These are phyloP conservation scores for Gamsiella multidivaricata DNA, from an alignment of 192 early-diverging fungal species.

Conservation along the genomic window DNA sequence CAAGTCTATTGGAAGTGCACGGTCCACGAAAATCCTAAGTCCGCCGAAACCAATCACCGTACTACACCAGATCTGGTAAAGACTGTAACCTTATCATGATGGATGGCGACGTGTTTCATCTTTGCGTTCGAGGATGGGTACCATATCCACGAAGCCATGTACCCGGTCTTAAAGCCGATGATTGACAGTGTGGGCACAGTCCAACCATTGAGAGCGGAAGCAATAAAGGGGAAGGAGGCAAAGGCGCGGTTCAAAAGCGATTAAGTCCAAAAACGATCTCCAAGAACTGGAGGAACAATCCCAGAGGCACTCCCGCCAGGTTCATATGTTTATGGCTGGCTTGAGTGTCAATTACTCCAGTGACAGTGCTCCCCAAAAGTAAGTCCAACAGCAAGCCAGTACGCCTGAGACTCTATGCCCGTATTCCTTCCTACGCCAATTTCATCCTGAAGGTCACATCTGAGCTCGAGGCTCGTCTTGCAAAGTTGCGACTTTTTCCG, in stretches of 20 bases:
- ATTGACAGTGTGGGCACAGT: not conserved
- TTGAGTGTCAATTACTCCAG: constrained; percentile 17
- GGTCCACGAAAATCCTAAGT: not conserved
- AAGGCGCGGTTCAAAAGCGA: too few relatives aligned
- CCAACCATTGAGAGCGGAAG: not conserved
- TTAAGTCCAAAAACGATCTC: not conserved
- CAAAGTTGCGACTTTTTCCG: constrained; percentile 30
- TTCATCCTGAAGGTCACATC: constrained; percentile 39
- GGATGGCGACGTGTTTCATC: not conserved
- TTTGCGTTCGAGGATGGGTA: constrained; percentile 19
- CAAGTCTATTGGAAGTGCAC: constrained; percentile 25
- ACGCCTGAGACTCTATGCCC: constrained; percentile 17
- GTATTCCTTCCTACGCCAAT: constrained; percentile 39
- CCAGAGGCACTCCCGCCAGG: too few relatives aligned
- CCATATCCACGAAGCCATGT: constrained; percentile 10
- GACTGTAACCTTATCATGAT: constrained; percentile 19
- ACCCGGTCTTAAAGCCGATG: constrained; percentile 23
- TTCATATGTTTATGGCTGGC: not conserved
- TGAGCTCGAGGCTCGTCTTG: constrained; percentile 29
- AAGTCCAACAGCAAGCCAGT: not conserved
- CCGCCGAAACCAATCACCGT: not conserved
- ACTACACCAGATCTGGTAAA: constrained; percentile 11
- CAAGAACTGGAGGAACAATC: not conserved
- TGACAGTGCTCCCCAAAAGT: constrained; percentile 9
- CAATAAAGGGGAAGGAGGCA: too few relatives aligned